Base-by-base conservation (phyloP, 306 rosid species). In the Vigna unguiculata region DNA sequence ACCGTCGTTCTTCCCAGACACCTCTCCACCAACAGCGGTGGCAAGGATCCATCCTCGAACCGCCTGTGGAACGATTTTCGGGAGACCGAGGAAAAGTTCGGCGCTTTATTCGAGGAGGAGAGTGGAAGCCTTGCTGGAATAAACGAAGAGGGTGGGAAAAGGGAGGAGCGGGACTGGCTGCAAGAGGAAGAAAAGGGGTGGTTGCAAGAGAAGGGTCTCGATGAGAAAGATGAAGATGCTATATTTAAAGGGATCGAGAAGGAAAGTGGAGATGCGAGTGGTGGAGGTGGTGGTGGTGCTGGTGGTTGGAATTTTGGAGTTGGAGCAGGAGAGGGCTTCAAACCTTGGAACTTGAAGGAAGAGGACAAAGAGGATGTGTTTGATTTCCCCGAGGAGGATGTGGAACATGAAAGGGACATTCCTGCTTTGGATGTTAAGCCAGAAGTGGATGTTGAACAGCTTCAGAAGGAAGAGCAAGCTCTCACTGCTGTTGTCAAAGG, bases 401-500 rank as follows among this genome's bases (percentile, higher is more conserved):
- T 38, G 32, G 57, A 10, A 4, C 54, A 21, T 36, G 64, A 36
- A 62, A 73, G 72, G 48, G 89, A 51, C 14, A 51, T 81, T 4
- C 20, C 34, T 54, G 78, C 10, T 49, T 75, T 24, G 40, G 83
- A 80, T 25, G 32, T 21, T 21, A 83, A 78, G 52, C 69, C 17
- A 25, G 70, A 19, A 11, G 85, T 72, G 74, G 88, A 88, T 66
- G 75, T 69, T 30, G 64, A 57, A 79, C 82, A 69, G 84, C 88
- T 90, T 38, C 74, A 87, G 88, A 82, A 38, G 69, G 93, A 90
- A 81, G 90, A 90, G 85, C 76, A 85, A 57, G 92, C 76, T 60
- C 96, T 95, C 55, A 85, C 80, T 85, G 80, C 80, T 9, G 14
- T 92, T 9, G 77, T 92, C 54, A 87, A 90, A 84, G 97, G 98